A percentile compares a stretch with the other conserved stretches of the same genome.
Conservation (phyloP, 352 stramenopile genomes). For the Hyaloperonospora brassicae region DNA sequence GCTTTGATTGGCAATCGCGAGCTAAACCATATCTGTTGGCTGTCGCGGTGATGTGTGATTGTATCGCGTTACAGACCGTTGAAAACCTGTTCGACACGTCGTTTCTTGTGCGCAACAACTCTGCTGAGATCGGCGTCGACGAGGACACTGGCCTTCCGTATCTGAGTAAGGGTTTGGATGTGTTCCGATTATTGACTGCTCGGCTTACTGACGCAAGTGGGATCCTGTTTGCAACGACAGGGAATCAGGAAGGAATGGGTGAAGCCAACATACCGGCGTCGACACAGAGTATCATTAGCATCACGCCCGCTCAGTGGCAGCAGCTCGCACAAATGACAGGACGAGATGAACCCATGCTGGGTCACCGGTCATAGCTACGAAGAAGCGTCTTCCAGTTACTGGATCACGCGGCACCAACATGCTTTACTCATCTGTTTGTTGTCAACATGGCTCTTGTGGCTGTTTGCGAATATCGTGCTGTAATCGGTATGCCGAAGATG, state of each 20-base stretch:
- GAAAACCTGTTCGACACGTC: slow-evolving; percentile 83
- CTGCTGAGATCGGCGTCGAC: slow-evolving; percentile 59
- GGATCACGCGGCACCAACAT: no score
- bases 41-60: neutral
- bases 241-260: slow-evolving; percentile 50
- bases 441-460: no score
- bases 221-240: slow-evolving; percentile 19
- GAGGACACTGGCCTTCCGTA: slow-evolving; percentile 44
- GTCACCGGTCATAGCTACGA: slow-evolving; percentile 34
- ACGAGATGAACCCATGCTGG: slow-evolving; percentile 50
- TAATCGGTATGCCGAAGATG: no score
- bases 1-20: neutral
- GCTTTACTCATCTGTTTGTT: no score
- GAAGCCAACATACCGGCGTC: slow-evolving; percentile 45
- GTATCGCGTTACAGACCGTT: slow-evolving; percentile 38
- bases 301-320: slow-evolving; percentile 66
- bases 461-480: no score
- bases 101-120: slow-evolving; percentile 69
- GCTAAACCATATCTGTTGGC: neutral
- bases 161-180: slow-evolving; percentile 30
- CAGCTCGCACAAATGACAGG: slow-evolving; percentile 37
- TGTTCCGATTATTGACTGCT: neutral
- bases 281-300: slow-evolving; percentile 75
- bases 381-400: neutral
- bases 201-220: neutral